These are phyloP conservation scores for Plectosphaerella cucumerina DNA, from an alignment of 2,329 filamentous ascomycete species.

Conservation along the genomic window DNA sequence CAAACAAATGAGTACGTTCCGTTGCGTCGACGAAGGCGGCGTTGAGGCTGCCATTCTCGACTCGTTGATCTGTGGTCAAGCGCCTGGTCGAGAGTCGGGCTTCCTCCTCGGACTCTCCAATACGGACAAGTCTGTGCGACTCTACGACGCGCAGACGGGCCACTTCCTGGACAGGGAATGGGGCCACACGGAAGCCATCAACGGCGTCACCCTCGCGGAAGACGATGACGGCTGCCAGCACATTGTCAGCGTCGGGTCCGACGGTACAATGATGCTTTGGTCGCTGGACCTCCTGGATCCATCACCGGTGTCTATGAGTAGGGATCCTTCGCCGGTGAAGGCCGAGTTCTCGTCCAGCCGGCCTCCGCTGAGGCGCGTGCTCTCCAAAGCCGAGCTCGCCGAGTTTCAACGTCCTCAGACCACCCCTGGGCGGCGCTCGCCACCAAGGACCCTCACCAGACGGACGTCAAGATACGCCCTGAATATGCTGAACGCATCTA, in stretches of 20 bases:
- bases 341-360: slow-evolving; percentile 48
- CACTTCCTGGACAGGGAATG: slow-evolving; percentile 81
- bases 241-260: slow-evolving; percentile 71
- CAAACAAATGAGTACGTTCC: slow-evolving; percentile 69
- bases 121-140: slow-evolving; percentile 89
- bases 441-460: slow-evolving; percentile 48
- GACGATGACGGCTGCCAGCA: slow-evolving; percentile 50
- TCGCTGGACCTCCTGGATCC: slow-evolving; percentile 47
- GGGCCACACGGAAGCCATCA: slow-evolving; percentile 93
- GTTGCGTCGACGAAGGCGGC: slow-evolving; percentile 74
- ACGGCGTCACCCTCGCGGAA: slow-evolving; percentile 71
- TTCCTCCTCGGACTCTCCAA: slow-evolving; percentile 85
- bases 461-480: slow-evolving; percentile 51
- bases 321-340: slow-evolving; percentile 53
- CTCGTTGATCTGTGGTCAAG: slow-evolving; percentile 64
- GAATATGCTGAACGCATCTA: slow-evolving; percentile 22
- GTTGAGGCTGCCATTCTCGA: slow-evolving; percentile 81
- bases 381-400: slow-evolving; percentile 83
- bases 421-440: slow-evolving; percentile 46
- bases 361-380: slow-evolving; percentile 76
- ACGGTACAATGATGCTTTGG: slow-evolving; percentile 84
- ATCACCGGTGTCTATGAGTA: slow-evolving; percentile 33
- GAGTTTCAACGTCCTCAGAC: slow-evolving; percentile 62
- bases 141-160: slow-evolving; percentile 80
- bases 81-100: slow-evolving; percentile 48